Evolutionary conservation across 2,329 filamentous ascomycete genomes (phyloP).

Genomic region (Cladorrhinum sp.): DNA sequence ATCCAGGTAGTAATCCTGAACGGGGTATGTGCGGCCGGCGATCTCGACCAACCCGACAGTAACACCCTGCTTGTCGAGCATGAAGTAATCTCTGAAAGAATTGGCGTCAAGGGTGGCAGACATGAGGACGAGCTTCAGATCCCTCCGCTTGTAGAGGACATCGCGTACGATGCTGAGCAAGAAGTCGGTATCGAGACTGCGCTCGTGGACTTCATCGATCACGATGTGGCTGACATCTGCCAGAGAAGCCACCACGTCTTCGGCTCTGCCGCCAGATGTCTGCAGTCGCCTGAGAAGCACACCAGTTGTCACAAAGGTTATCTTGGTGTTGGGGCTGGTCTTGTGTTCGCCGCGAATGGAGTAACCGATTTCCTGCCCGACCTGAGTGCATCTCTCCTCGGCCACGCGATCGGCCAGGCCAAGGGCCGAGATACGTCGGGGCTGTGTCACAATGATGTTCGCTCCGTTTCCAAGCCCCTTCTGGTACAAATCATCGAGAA

Average conservation of each 20-base stretch:
- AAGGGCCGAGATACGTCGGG: conserved; percentile 87
- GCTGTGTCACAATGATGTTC: conserved; percentile 95
- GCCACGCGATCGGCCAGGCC: conserved; percentile 92
- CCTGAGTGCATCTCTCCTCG: conserved; percentile 76
- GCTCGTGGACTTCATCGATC: conserved; percentile 95
- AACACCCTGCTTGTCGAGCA: conserved; percentile 51
- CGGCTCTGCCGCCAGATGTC: conserved; percentile 74
- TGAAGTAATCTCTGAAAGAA: conserved; percentile 83
- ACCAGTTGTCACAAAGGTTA: conserved; percentile 95
- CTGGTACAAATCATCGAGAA: conserved; percentile 85
- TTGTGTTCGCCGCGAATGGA: conserved; percentile 88
- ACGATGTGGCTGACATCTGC: conserved; percentile 92
- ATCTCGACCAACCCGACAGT: conserved; percentile 82
- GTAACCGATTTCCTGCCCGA: conserved; percentile 89
- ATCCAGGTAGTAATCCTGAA: conserved; percentile 85
- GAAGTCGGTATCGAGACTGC: conserved; percentile 93
- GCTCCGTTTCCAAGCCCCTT: conserved; percentile 69
- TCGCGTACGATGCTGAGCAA: conserved; percentile 82
- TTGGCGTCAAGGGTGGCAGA: conserved; percentile 89
- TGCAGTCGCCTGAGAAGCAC: conserved; percentile 88
- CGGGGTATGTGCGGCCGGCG: conserved; percentile 81
- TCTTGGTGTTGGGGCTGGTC: conserved; percentile 69
- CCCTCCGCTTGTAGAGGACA: conserved; percentile 68
- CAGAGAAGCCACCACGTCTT: conserved; percentile 76
- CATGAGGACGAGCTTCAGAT: conserved; percentile 91